Base-by-base conservation (phyloP, 352 stramenopile genomes). In the Phytophthora sp. region DNA sequence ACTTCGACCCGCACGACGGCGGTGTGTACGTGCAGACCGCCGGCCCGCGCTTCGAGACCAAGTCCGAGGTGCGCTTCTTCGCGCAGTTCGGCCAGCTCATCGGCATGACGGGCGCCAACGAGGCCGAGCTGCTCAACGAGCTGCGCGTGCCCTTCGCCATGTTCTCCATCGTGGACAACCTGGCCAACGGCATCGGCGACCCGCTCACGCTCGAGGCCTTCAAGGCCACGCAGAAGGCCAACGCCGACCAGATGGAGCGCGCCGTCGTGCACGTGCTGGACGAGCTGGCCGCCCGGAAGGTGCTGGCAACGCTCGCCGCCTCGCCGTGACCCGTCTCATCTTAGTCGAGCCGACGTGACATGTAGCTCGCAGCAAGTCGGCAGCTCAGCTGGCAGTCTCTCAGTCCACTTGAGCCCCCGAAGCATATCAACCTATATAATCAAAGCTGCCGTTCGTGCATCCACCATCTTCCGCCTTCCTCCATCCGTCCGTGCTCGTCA, bases 31-130 rank as follows among this genome's bases (percentile, higher is more conserved):
- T 96, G 42, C 89, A 97, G 72, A 90, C 84, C 26, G 69, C 78
- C 0, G 89, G 89, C 2, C 89, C 89, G 30, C 87, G 89, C 56
- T 96, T 97, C 60, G 89, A 97, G 72, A 97, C 89, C 49, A 96
- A 96, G 73, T 81, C 89, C 11, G 89, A 97, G 69, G 88, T 97
- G 75, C 85, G 85, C 42, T 95, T 94, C 70, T 94, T 96, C 52
- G 73, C 86, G 23, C 83, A 94, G 62, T 94, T 90, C 39, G 89
- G 88, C 8, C 76, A 97, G 31, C 65, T 97, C 50, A 84, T 97
- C 37, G 89, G 89, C 38, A 97, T 97, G 89, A 97, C 89, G 5
- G 88, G 83, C 42, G 81, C 84, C 15, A 93, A 97, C 58, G 89
- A 97, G 62, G 88, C 89, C 31, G 85, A 92, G 61, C 72, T 95